These are phyloP conservation scores for Ettlia oleoabundans DNA, from an alignment of 139 green algal species.

Conservation along the genomic window DNA sequence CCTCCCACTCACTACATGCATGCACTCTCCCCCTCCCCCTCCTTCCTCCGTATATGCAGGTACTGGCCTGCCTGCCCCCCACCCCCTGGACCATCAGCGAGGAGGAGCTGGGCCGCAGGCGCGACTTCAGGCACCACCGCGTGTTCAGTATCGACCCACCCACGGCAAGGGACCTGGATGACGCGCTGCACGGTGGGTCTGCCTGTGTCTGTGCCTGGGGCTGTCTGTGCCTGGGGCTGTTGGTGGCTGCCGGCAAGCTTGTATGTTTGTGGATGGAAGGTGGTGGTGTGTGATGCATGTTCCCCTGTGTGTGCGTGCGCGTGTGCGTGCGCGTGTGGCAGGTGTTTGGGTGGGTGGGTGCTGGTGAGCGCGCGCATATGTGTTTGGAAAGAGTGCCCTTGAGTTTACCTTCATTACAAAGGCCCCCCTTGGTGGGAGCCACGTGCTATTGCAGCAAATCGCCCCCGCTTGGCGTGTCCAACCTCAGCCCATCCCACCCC, in stretches of 20 bases:
- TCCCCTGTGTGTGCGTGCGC: neutral
- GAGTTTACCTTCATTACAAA: too few species aligned
- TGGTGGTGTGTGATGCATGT: neutral
- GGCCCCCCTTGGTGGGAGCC: too few species aligned
- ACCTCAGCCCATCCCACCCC: neutral
- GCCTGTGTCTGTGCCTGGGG: neutral
- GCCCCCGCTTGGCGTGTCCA: neutral
- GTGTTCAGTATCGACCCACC: slow-evolving; percentile 89
- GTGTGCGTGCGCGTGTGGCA: neutral
- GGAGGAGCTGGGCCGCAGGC: slow-evolving; percentile 65
- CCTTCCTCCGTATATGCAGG: slow-evolving; percentile 36
- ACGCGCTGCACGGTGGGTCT: slow-evolving; percentile 70
- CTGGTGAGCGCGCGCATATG: too few species aligned
- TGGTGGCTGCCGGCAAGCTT: neutral
- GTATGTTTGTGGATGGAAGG: neutral
- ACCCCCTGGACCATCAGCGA: slow-evolving; percentile 75
- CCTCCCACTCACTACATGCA: neutral
- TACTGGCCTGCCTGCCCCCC: slow-evolving; percentile 85
- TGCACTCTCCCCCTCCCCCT: neutral
- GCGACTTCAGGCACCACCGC: slow-evolving; percentile 76
- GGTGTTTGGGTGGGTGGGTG: too few species aligned
- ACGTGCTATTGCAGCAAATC: too few species aligned
- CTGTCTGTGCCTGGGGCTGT: neutral
- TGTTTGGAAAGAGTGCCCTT: too few species aligned
- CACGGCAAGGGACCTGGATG: slow-evolving; percentile 86